Evolutionary conservation across 2,329 filamentous ascomycete genomes (phyloP).

Genomic region (Ambrosiella beaveri): DNA sequence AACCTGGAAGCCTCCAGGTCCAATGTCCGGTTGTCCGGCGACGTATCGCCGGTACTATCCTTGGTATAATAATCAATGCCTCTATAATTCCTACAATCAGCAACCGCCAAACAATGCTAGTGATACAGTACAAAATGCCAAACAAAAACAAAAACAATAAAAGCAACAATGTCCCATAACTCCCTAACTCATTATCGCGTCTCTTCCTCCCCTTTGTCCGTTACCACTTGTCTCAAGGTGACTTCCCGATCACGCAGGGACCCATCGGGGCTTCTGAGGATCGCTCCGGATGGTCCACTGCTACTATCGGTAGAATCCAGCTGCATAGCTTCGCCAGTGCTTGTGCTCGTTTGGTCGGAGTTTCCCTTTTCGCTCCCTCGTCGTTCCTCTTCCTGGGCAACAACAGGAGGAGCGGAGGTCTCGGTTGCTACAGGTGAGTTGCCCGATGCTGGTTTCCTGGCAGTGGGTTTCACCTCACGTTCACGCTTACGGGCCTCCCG

Average conservation of each 20-base stretch:
- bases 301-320: slow-evolving; percentile 1
- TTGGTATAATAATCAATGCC: no score
- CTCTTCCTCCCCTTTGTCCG: background rate
- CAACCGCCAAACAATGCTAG: no score
- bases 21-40: no score
- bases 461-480: background rate
- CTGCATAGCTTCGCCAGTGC: slow-evolving; percentile 1
- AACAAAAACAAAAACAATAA: no score
- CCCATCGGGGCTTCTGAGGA: background rate
- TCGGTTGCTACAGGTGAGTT: background rate
- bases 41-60: no score
- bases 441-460: background rate
- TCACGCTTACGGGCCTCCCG: slow-evolving; percentile 62
- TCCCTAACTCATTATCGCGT: no score
- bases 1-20: no score
- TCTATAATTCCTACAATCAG: no score
- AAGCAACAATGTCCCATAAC: no score
- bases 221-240: background rate
- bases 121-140: no score
- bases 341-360: background rate
- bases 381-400: background rate
- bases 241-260: background rate
- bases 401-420: background rate
- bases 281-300: background rate
- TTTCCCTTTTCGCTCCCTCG: background rate